Percentiles rank a stretch among this genome's conserved stretches.
Conservation (phyloP, 1,284 basidiomycete genomes). For the Ceratobasidium sp. region DNA sequence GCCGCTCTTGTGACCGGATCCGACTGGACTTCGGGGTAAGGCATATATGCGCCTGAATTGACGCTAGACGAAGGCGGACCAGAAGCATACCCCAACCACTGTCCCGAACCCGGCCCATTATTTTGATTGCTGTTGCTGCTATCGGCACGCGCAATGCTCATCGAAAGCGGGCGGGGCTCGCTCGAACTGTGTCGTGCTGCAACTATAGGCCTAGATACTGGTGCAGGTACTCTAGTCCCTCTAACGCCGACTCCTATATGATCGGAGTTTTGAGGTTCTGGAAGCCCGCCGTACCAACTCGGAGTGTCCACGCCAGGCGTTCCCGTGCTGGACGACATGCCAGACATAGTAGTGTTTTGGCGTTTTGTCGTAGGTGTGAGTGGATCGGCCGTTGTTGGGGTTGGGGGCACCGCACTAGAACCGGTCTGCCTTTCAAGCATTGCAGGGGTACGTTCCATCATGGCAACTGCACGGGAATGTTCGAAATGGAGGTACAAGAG, state of each 20-base stretch:
- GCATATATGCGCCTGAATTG: slow-evolving; percentile 1
- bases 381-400: slow-evolving; percentile 19
- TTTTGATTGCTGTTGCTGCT: background rate
- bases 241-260: background rate
- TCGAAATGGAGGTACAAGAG: background rate
- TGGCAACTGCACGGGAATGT: background rate
- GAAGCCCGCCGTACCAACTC: slow-evolving; percentile 22
- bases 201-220: background rate
- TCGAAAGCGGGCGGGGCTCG: slow-evolving; percentile 21
- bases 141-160: slow-evolving; percentile 1
- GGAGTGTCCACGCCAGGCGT: background rate
- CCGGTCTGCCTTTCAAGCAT: background rate
- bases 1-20: background rate
- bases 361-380: slow-evolving; percentile 19
- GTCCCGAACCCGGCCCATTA: background rate
- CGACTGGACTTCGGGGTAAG: background rate
- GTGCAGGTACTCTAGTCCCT: background rate
- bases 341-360: slow-evolving; percentile 20
- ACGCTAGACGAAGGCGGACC: background rate
- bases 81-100: slow-evolving; percentile 22
- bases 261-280: slow-evolving; percentile 14
- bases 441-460: background rate
- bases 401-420: background rate
- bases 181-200: background rate
- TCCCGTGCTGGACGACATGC: background rate